phyloP scores from a whole-genome alignment of 1,284 basidiomycete genomes.

The Testicularia cyperi region DNA sequence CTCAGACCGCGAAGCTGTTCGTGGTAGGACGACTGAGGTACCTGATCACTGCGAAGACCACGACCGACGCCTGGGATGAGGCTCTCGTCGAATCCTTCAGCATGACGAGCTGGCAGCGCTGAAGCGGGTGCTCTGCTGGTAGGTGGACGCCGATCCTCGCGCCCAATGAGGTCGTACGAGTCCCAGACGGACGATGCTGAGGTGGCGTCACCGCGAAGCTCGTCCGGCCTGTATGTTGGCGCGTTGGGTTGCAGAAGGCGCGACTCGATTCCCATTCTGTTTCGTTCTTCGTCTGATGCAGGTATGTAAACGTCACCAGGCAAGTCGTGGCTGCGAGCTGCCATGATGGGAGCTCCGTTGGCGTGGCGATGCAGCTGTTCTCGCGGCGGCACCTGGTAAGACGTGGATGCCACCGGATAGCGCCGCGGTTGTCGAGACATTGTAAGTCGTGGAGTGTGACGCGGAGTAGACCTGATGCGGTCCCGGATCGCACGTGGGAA shows the following conservation, averaged over 20 bases:
- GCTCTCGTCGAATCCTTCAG: conserved; percentile 25
- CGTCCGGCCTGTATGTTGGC: conserved; percentile 8
- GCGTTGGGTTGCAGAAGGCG: conserved; percentile 16
- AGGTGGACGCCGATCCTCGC: conserved; percentile 16
- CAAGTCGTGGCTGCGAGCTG: conserved; percentile 13
- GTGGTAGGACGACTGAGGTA: conserved; percentile 16
- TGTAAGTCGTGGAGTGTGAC: no score
- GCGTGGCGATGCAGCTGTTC: not conserved
- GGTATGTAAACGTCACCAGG: conserved; percentile 37
- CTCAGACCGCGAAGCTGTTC: conserved; percentile 15
- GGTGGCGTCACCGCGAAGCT: conserved; percentile 11
- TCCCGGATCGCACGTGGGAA: no score
- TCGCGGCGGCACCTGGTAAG: not conserved
- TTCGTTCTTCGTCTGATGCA: conserved; percentile 24
- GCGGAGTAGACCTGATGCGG: no score
- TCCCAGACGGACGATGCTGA: conserved; percentile 27
- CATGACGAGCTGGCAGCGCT: not conserved
- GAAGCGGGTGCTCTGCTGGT: not conserved
- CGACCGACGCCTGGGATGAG: conserved; percentile 42
- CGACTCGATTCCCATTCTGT: conserved; percentile 29
- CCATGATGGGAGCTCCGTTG: not conserved
- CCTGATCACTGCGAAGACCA: conserved; percentile 18
- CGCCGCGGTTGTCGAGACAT: not conserved
- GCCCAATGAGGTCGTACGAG: conserved; percentile 38
- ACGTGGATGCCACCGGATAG: not conserved